phyloP scores from a whole-genome alignment of 805 yeast genomes.

The Barnettozyma siamensis region DNA sequence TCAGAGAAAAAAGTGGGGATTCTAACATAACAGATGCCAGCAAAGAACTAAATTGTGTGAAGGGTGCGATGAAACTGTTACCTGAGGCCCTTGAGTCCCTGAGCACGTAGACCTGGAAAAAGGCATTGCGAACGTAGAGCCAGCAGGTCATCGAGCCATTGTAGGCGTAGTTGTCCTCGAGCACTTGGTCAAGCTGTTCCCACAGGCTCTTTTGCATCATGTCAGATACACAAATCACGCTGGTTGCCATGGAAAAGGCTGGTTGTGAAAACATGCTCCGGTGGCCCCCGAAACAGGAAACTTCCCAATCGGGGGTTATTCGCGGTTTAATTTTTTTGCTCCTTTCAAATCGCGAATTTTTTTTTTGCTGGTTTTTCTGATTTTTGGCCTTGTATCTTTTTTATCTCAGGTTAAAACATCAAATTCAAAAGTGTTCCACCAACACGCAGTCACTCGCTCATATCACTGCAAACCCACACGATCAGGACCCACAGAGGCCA shows the following conservation, averaged over 20 bases:
- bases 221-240: too few species aligned
- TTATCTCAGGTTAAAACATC: neutral
- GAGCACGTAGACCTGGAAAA: neutral
- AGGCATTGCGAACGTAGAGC: neutral
- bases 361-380: neutral
- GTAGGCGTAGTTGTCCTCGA: neutral
- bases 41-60: neutral
- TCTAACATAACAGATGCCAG: neutral
- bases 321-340: neutral
- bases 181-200: too few species aligned
- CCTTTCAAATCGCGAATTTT: neutral
- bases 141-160: neutral
- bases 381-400: neutral
- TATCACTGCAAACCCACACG: too few species aligned
- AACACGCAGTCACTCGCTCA: neutral
- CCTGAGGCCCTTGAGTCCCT: neutral
- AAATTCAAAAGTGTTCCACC: neutral
- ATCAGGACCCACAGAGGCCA: too few species aligned
- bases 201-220: too few species aligned
- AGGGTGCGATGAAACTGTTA: neutral
- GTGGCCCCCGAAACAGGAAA: too few species aligned
- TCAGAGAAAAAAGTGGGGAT: neutral
- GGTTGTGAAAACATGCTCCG: neutral
- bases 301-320: neutral
- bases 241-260: too few species aligned